These are phyloP conservation scores for Darksidea phi DNA, from an alignment of 495 filamentous ascomycete species.

Conservation along the genomic window DNA sequence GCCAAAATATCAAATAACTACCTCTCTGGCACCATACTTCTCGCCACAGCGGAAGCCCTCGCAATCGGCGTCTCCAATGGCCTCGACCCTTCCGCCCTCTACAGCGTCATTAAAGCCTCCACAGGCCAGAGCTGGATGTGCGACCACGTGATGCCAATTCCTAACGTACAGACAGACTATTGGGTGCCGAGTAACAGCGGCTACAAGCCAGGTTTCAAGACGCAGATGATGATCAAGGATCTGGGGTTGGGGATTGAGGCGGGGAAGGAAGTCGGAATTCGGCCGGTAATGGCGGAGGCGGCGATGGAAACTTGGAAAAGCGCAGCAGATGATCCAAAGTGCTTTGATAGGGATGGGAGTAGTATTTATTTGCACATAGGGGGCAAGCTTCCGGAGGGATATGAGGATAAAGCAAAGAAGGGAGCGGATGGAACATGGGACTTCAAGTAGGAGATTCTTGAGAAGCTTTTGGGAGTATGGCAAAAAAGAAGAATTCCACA, in stretches of 20 bases:
- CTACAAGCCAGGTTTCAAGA: conserved; percentile 46
- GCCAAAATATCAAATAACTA: conserved; percentile 51
- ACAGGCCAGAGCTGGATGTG: conserved; percentile 47
- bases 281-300: conserved; percentile 30
- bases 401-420: conserved; percentile 28
- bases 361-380: conserved; percentile 34
- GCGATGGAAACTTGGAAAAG: conserved; percentile 25
- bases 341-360: conserved; percentile 31
- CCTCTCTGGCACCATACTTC: conserved; percentile 44
- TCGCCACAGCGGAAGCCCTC: conserved; percentile 46
- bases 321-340: conserved; percentile 20
- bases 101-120: conserved; percentile 43
- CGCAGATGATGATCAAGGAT: conserved; percentile 42
- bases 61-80: conserved; percentile 46
- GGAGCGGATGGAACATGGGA: conserved; percentile 25
- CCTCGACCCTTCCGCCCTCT: conserved; percentile 43
- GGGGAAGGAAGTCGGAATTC: conserved; percentile 22
- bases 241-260: conserved; percentile 28
- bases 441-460: conserved; percentile 4
- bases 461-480: too few relatives aligned
- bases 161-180: conserved; percentile 39
- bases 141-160: conserved; percentile 45
- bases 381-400: conserved; percentile 20
- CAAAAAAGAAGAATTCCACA: neutral
- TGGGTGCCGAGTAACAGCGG: conserved; percentile 44